phyloP scores from a whole-genome alignment of 352 stramenopile genomes.

The Globisporangium recalcitrans region DNA sequence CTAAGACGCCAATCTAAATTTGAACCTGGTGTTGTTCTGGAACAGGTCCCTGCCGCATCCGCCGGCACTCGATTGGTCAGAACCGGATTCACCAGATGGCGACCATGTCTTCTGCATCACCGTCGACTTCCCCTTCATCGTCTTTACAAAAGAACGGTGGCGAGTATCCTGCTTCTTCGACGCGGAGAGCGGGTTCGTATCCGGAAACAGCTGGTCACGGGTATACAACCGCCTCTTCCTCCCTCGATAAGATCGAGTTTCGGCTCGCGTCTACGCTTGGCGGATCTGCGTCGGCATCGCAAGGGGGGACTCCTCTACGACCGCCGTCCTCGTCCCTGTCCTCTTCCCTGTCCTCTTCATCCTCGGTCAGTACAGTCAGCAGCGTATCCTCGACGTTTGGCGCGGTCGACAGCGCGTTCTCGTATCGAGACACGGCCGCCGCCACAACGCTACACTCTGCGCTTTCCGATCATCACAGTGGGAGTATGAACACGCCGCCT shows the following conservation, averaged over 20 bases:
- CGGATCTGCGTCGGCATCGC: conserved; percentile 11
- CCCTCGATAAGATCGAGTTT: conserved; percentile 29
- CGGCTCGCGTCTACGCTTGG: conserved; percentile 7
- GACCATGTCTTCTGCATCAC: conserved; percentile 16
- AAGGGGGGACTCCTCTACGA: conserved; percentile 4
- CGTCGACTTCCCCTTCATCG: conserved; percentile 5
- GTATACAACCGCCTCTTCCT: conserved; percentile 13
- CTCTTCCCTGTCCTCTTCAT: conserved; percentile 18
- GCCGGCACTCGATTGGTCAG: conserved; percentile 2
- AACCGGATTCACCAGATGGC: conserved; percentile 20
- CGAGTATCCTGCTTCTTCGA: conserved; percentile 1
- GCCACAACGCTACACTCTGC: conserved; percentile 10
- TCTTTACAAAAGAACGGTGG: conserved; percentile 8
- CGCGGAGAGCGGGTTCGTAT: conserved; percentile 19
- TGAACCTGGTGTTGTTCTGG: conserved; percentile 1
- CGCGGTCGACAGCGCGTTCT: conserved; percentile 19
- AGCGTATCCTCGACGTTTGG: conserved; percentile 12
- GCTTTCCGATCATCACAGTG: conserved; percentile 2
- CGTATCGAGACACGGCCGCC: conserved; percentile 1
- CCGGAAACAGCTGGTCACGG: conserved; percentile 18
- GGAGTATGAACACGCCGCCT: conserved; percentile 7
- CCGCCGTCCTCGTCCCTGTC: conserved; percentile 17
- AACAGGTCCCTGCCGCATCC: background rate
- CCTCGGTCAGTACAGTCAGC: conserved; percentile 11
- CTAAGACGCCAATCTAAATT: conserved; percentile 5